Evolutionary conservation across 371 early-diverging fungal genomes (phyloP), one percentile per base, ranked within the genome.

Genomic region (Choanephora cucurbitarum): DNA sequence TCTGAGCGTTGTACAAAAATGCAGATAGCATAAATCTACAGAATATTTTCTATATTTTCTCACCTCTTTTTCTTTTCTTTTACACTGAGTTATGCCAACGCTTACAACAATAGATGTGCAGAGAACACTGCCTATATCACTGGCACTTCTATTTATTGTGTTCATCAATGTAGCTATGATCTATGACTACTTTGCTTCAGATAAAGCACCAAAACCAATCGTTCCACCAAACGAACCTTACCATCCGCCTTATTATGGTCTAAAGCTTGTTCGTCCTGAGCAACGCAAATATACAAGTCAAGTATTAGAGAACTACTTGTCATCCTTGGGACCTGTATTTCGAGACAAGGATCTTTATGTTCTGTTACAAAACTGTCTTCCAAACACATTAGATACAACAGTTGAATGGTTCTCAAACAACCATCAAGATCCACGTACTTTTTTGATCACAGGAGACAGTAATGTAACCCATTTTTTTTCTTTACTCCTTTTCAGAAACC

Each of bases 391-490:
- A 17, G 83, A 82, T 58, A 82, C 83, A 0, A 79, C 83, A 0
- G 64, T 82, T 8, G 70, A 72, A 39, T 77, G 70, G 74, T 59
- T 62, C 44, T 54, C 56, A 37, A 37, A 52, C 2, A 52, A 64
- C 32, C 46, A 21, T 11, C 23, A 43, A 11, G 54, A 67, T 31
- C 75, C 75, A 4, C 66, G 73, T 14, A 62, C 82, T 3, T 83
- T 83, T 62, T 55, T 83, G 13, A 77, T 83, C 13, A 81, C 83
- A 23, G 83, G 83, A 10, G 81, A 81, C 50, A 83, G 72, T 70
- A 70, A 68, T 54, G 3, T 32, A 21, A 7, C 1, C 43, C 28
- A 7, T 28, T 28, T 28, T 28, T 28, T 28, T 28, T n/a, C n/a
- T n/a, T n/a, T n/a, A n/a, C n/a, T n/a, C n/a, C n/a, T n/a, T n/a